Base-by-base conservation (phyloP, 441 rosid species). In the Breynia disticha region DNA sequence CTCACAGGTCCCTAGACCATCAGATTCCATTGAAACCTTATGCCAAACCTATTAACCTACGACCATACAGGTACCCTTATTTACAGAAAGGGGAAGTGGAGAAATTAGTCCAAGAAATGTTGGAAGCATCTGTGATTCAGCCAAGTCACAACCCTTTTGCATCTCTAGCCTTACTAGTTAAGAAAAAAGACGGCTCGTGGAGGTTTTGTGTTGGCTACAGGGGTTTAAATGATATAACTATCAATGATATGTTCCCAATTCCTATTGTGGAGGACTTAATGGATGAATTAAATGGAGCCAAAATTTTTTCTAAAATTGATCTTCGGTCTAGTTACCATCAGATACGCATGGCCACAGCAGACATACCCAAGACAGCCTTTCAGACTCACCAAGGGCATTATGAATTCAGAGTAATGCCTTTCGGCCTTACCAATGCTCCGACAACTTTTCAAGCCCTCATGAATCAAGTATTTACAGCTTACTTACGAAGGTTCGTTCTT, bases 241-340 rank as follows among this genome's bases (percentile, higher is more conserved):
- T 41, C 10, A 55, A 55, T 6, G 59, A 56, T 46, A 56, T 24
- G 9, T 56, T 28, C 46, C 41, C 51, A 0, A 56, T 56, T 10
- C 43, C 14, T 0, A 21, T 56, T 3, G 46, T 46, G n/a, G 52
- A 56, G 19, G 52, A 56, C 24, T 22, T 56, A 6, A 16, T 46
- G 1, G 60, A 56, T 13, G 43, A 56, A 20, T 14, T 56, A 7
- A 10, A 2, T 0, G 22, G 17, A 0, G 50, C 43, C 0, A 12
- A 16, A 9, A 16, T 1, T 6, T 57, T 47, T 6, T 46, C 61
- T 7, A 57, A 47, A 8, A 20, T 57, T 0, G 53, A 24, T 28
- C 19, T 57, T 0, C 14, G 17, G 7, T 46, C 52, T n/a, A 7
- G 19, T 1, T 57, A 46, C 18, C 53, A 48, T 28, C 61, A 57